Percentiles rank a stretch among this genome's conserved stretches.
phyloP scores from a whole-genome alignment of 1,284 basidiomycete genomes.

The Ustilago sp. region DNA sequence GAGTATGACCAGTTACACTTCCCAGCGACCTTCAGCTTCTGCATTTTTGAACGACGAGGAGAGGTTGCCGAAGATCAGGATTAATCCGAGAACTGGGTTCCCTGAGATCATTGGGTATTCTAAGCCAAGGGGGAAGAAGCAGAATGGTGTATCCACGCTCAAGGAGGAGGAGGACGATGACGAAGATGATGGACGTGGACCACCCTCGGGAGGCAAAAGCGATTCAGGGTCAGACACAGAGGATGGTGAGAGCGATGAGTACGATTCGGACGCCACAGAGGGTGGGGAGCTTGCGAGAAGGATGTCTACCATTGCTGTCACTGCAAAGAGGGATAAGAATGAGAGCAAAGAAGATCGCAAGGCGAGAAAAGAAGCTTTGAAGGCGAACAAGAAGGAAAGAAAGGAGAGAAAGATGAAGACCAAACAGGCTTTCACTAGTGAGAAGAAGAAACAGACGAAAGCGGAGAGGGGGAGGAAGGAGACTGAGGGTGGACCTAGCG shows the following conservation, averaged over 20 bases:
- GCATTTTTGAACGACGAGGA: conserved; percentile 46
- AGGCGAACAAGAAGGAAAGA: conserved; percentile 72
- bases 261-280: conserved; percentile 49
- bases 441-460: conserved; percentile 58
- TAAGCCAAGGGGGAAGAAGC: conserved; percentile 35
- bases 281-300: conserved; percentile 23
- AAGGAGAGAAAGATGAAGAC: conserved; percentile 56
- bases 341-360: conserved; percentile 89
- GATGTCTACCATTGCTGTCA: conserved; percentile 31
- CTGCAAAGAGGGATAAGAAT: conserved; percentile 51
- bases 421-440: conserved; percentile 55
- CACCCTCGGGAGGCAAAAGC: conserved; percentile 17
- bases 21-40: conserved; percentile 32
- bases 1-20: conserved; percentile 41
- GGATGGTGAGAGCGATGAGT: conserved; percentile 27
- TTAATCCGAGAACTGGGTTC: conserved; percentile 65
- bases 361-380: conserved; percentile 86
- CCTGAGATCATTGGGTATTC: conserved; percentile 62
- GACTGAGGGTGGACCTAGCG: conserved; percentile 48
- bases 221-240: conserved; percentile 46
- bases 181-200: conserved; percentile 31
- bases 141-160: conserved; percentile 5
- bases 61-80: conserved; percentile 56
- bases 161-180: conserved; percentile 10
- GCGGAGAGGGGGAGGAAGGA: conserved; percentile 51